Conservation (phyloP, 2,329 filamentous ascomycete genomes). For the Diaporthe longicolla region DNA sequence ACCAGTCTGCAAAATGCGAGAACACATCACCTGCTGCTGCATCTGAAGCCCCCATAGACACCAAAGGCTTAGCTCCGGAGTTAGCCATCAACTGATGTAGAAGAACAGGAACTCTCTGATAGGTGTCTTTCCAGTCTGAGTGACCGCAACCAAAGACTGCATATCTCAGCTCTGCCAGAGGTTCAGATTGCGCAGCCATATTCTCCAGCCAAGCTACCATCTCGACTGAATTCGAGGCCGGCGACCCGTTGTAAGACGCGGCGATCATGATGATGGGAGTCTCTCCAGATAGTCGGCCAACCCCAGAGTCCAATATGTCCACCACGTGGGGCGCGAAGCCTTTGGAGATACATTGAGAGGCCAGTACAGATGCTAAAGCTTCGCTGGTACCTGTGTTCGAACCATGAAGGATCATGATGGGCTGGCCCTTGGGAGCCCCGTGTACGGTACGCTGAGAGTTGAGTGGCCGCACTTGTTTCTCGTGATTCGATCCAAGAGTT, state of each 20-base stretch:
- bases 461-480: neutral
- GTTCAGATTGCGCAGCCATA: conserved; percentile 1
- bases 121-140: conserved; percentile 14
- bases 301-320: conserved; percentile 70
- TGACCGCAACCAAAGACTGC: conserved; percentile 4
- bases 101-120: neutral
- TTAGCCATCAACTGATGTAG: neutral
- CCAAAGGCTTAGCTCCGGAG: conserved; percentile 1
- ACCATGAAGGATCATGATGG: conserved; percentile 77
- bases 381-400: conserved; percentile 86
- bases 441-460: neutral
- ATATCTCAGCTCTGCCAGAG: conserved; percentile 2
- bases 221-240: conserved; percentile 78
- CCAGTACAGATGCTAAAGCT: conserved; percentile 74
- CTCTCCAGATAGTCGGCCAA: conserved; percentile 59
- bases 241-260: conserved; percentile 81
- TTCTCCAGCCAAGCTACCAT: conserved; percentile 62
- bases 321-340: conserved; percentile 69
- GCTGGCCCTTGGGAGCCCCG: neutral
- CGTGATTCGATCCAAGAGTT: neutral
- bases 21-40: conserved; percentile 5
- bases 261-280: conserved; percentile 77
- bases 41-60: conserved; percentile 4
- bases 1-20: conserved; percentile 6
- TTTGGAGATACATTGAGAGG: conserved; percentile 69